A percentile compares a stretch with the other conserved stretches of the same genome.
Evolutionary conservation across 371 early-diverging fungal species (phyloP).

Genomic region (Rhizomucor pusillus): DNA sequence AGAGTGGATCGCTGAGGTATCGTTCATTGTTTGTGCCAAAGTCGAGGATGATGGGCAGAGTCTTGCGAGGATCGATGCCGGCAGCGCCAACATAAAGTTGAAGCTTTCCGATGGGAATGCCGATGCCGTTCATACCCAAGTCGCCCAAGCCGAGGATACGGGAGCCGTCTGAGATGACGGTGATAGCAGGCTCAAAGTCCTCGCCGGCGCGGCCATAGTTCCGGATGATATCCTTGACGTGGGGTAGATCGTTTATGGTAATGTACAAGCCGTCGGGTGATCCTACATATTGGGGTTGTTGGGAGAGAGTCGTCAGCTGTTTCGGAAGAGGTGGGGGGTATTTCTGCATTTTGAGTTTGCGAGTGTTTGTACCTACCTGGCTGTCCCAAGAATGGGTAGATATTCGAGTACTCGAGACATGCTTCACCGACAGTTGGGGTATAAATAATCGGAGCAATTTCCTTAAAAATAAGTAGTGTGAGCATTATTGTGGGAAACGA

Average conservation of each 20-base stretch:
- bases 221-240: conserved; percentile 60
- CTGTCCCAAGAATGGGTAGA: conserved; percentile 79
- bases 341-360: too few species aligned
- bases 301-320: background rate
- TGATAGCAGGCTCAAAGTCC: conserved; percentile 64
- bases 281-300: conserved; percentile 13
- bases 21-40: conserved; percentile 85
- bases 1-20: conserved; percentile 79
- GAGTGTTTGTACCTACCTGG: conserved; percentile 46
- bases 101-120: conserved; percentile 90
- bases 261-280: conserved; percentile 84
- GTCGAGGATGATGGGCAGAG: conserved; percentile 86
- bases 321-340: background rate
- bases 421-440: conserved; percentile 92
- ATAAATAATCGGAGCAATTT: conserved; percentile 81
- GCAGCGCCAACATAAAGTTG: conserved; percentile 89
- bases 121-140: conserved; percentile 89
- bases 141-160: conserved; percentile 93
- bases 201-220: conserved; percentile 56
- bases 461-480: conserved; percentile 36
- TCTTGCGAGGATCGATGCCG: conserved; percentile 83
- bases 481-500: conserved; percentile 4
- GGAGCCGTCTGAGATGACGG: conserved; percentile 92
- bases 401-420: conserved; percentile 84
- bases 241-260: conserved; percentile 68